A percentile compares a stretch with the other conserved stretches of the same genome.
phyloP scores from a whole-genome alignment of 768 basidiomycete genomes.

The Serendipita sp. region DNA sequence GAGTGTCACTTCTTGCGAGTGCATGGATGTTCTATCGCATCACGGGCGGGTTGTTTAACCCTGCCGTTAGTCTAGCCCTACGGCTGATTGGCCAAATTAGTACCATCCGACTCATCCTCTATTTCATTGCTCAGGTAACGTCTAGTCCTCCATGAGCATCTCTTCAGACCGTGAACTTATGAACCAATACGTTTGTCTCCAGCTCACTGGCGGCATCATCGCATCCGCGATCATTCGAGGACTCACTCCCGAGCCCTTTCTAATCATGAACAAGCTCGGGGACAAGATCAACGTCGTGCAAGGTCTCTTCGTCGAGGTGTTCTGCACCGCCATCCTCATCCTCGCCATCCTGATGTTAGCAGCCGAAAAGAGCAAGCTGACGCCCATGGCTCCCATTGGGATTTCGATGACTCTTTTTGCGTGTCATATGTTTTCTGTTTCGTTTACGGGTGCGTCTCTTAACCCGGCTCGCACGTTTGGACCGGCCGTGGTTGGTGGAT shows the following conservation, averaged over 20 bases:
- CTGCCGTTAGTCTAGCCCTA: slow-evolving; percentile 43
- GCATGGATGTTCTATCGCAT: slow-evolving; percentile 54
- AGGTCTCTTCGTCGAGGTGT: slow-evolving; percentile 58
- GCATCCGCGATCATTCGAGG: slow-evolving; percentile 40
- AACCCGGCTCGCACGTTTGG: slow-evolving; percentile 59
- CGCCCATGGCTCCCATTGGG: slow-evolving; percentile 51
- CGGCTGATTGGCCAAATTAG: slow-evolving; percentile 39
- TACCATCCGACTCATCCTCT: slow-evolving; percentile 42
- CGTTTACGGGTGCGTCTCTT: slow-evolving; percentile 50
- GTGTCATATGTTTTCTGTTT: slow-evolving; percentile 34
- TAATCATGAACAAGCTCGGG: slow-evolving; percentile 39
- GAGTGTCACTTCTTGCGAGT: slow-evolving; percentile 43
- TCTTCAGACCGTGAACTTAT: too few species aligned
- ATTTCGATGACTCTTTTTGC: neutral
- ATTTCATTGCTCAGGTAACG: slow-evolving; percentile 41
- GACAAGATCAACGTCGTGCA: slow-evolving; percentile 37
- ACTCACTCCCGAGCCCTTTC: slow-evolving; percentile 38
- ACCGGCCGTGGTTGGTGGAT: slow-evolving; percentile 50
- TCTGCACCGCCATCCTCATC: slow-evolving; percentile 34
- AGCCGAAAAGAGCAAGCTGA: slow-evolving; percentile 49
- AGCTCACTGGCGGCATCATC: slow-evolving; percentile 39
- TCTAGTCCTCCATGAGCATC: too few species aligned
- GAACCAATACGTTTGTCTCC: neutral
- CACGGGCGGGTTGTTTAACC: slow-evolving; percentile 54
- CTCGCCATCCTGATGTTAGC: slow-evolving; percentile 59